A percentile compares a stretch with the other conserved stretches of the same genome.
phyloP scores from a whole-genome alignment of 2,329 filamentous ascomycete genomes.

The Fusarium haematococcum region DNA sequence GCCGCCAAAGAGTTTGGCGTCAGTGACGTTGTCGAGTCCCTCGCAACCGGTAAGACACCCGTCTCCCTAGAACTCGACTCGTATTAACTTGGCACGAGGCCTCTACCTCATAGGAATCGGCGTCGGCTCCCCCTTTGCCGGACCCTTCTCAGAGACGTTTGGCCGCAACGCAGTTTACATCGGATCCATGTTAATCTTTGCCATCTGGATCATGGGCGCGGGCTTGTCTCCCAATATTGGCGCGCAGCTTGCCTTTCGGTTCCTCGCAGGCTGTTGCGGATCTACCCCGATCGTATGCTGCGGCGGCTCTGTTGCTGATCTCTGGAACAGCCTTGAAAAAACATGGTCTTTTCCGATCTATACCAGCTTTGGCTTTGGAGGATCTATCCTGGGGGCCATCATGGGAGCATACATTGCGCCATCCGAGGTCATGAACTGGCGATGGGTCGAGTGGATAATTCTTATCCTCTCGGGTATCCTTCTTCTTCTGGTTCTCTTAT shows the following conservation, averaged over 20 bases:
- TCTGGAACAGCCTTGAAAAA: constrained; percentile 46
- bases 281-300: constrained; percentile 56
- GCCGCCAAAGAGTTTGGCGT: constrained; percentile 59
- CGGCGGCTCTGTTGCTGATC: constrained; percentile 56
- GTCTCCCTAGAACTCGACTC: not conserved
- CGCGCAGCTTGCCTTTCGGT: constrained; percentile 58
- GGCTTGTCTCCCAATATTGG: constrained; percentile 55
- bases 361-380: constrained; percentile 53
- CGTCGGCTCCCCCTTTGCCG: constrained; percentile 49
- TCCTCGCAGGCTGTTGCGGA: constrained; percentile 58
- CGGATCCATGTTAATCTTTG: constrained; percentile 51
- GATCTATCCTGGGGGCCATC: constrained; percentile 54
- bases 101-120: constrained; percentile 50
- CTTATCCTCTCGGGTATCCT: constrained; percentile 71
- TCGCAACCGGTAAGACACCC: constrained; percentile 51
- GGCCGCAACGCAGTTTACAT: constrained; percentile 53
- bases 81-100: constrained; percentile 1
- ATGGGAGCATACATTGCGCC: constrained; percentile 73
- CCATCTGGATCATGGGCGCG: constrained; percentile 55
- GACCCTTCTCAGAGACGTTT: constrained; percentile 52
- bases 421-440: constrained; percentile 60
- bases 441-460: constrained; percentile 73
- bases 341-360: constrained; percentile 57
- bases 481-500: constrained; percentile 64
- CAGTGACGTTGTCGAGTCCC: constrained; percentile 60